phyloP scores from a whole-genome alignment of 1,139 yeast genomes.

The Yamadazyma jaroonii region DNA sequence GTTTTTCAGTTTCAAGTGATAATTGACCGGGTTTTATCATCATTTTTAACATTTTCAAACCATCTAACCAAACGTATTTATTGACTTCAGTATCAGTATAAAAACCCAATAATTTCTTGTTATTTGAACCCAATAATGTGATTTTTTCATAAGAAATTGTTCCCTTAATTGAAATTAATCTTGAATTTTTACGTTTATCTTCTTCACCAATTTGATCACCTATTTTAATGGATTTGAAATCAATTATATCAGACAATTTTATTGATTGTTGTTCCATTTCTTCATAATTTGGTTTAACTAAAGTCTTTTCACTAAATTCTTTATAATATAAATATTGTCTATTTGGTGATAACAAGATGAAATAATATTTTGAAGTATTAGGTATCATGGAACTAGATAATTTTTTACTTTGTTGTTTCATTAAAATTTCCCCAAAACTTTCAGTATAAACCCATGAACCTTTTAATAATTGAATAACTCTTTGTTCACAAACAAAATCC shows the following conservation, averaged over 20 bases:
- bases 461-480: constrained; percentile 65
- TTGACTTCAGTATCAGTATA: constrained; percentile 72
- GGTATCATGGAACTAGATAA: constrained; percentile 4
- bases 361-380: constrained; percentile 37
- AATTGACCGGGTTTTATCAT: constrained; percentile 33
- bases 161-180: constrained; percentile 50
- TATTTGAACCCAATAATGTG: constrained; percentile 42
- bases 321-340: constrained; percentile 60
- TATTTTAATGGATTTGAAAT: constrained; percentile 42
- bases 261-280: constrained; percentile 38
- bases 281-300: constrained; percentile 57
- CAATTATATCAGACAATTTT: constrained; percentile 33
- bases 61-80: constrained; percentile 78
- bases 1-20: constrained; percentile 59
- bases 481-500: constrained; percentile 77
- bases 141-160: constrained; percentile 57
- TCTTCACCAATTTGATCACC: constrained; percentile 42
- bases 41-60: constrained; percentile 59
- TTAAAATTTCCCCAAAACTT: constrained; percentile 48
- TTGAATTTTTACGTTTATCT: constrained; percentile 33
- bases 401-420: constrained; percentile 20
- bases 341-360: constrained; percentile 70
- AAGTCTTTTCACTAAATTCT: constrained; percentile 50
- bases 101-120: constrained; percentile 48
- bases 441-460: constrained; percentile 86